These are phyloP conservation scores for Yamadazyma epiphylla DNA, from an alignment of 1,139 yeast species.

Conservation along the genomic window DNA sequence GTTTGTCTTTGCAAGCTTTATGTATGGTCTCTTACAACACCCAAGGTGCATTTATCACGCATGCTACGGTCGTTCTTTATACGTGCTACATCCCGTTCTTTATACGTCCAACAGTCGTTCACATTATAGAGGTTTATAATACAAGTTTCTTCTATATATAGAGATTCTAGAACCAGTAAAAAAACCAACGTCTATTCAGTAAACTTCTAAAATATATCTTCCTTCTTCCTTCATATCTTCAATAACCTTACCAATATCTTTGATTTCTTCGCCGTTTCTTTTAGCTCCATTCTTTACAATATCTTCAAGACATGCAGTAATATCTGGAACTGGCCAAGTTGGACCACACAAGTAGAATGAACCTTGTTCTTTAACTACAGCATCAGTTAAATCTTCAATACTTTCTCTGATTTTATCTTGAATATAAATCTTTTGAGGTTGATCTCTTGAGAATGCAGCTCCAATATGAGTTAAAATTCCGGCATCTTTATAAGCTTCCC, in stretches of 20 bases:
- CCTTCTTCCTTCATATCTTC: slow-evolving; percentile 94
- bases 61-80: no score
- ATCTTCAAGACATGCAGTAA: slow-evolving; percentile 85
- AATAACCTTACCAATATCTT: slow-evolving; percentile 72
- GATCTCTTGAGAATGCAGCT: slow-evolving; percentile 98
- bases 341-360: slow-evolving; percentile 98
- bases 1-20: no score
- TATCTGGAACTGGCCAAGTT: slow-evolving; percentile 99
- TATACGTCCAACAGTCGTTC: no score
- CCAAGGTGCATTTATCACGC: no score
- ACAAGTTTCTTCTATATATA: no score
- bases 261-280: slow-evolving; percentile 55
- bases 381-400: slow-evolving; percentile 68
- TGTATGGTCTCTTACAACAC: no score
- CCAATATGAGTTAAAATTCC: slow-evolving; percentile 93
- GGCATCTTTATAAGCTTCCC: slow-evolving; percentile 95
- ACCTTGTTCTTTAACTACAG: slow-evolving; percentile 76
- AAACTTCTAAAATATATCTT: slow-evolving; percentile 90
- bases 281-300: slow-evolving; percentile 72
- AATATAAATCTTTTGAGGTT: slow-evolving; percentile 88
- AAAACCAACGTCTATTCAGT: no score
- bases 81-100: no score
- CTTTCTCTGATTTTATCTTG: slow-evolving; percentile 89
- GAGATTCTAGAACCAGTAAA: no score
- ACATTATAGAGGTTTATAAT: no score